Evolutionary conservation across 306 rosid genomes (phyloP).

Genomic region (Cucurbita moschata): DNA sequence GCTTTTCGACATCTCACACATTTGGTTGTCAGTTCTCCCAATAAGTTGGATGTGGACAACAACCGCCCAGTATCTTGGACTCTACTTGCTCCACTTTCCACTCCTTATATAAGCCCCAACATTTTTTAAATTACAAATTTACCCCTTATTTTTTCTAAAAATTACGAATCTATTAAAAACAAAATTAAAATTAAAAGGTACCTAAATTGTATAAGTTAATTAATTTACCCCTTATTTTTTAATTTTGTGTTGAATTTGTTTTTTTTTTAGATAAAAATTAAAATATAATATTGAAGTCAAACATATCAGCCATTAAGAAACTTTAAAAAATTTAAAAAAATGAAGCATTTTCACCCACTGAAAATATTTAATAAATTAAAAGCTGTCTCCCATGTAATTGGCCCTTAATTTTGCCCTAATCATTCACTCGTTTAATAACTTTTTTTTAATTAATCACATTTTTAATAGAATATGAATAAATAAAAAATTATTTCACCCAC

Average conservation of each 20-base stretch:
- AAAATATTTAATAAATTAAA: not conserved
- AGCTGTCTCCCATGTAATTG: not conserved
- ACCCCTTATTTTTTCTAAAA: too few species aligned
- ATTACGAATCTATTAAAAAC: too few species aligned
- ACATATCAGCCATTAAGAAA: not conserved
- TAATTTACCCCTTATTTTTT: too few species aligned
- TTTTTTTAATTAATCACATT: not conserved
- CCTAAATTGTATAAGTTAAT: too few species aligned
- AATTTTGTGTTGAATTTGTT: too few species aligned
- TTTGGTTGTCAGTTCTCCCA: too few species aligned
- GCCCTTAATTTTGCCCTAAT: not conserved
- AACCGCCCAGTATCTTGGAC: not conserved
- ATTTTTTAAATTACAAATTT: not conserved
- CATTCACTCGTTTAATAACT: not conserved
- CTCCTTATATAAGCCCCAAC: not conserved
- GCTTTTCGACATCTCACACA: slow-evolving; percentile 9
- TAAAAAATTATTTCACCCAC: not conserved
- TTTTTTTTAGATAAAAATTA: too few species aligned
- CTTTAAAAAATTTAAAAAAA: not conserved
- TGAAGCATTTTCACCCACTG: not conserved
- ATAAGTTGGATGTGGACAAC: not conserved
- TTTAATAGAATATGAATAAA: not conserved
- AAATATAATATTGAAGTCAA: too few species aligned
- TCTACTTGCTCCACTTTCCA: not conserved
- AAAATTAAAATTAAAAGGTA: too few species aligned